phyloP scores from a whole-genome alignment of 257 asterid species.

The Linderniella brevidens region DNA sequence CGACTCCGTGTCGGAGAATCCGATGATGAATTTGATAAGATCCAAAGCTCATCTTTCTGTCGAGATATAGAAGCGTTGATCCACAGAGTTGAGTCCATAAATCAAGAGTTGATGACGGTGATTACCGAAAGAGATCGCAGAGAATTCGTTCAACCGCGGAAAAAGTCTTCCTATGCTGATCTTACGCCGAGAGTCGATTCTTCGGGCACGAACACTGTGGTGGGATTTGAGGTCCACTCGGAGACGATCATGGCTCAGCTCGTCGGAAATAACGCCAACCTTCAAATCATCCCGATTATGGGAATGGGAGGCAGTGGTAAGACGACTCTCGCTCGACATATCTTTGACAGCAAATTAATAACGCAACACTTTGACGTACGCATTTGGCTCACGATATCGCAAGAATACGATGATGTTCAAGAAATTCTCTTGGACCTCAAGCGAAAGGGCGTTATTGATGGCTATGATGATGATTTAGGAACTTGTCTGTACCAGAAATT shows the following conservation, averaged over 20 bases:
- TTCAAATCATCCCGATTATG: not conserved
- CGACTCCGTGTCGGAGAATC: too few species aligned
- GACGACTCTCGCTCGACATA: constrained; percentile 1
- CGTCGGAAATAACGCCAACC: not conserved
- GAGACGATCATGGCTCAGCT: too few species aligned
- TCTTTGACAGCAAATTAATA: not conserved
- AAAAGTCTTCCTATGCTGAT: too few species aligned
- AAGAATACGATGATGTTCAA: not conserved
- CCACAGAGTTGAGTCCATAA: too few species aligned
- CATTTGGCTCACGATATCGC: constrained; percentile 1
- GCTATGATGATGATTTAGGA: not conserved
- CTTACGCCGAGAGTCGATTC: too few species aligned
- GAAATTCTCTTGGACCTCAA: not conserved
- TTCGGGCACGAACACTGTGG: too few species aligned
- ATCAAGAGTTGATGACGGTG: too few species aligned
- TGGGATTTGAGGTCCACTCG: not conserved
- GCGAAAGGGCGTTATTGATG: not conserved
- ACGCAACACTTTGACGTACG: not conserved
- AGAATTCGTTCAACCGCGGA: too few species aligned
- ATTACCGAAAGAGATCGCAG: too few species aligned
- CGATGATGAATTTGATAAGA: too few species aligned
- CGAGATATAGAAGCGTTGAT: too few species aligned
- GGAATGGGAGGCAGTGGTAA: constrained; percentile 9
- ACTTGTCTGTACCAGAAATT: not conserved
- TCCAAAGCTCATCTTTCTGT: too few species aligned